Evolutionary conservation across 2,329 filamentous ascomycete species (phyloP), one percentile per base, ranked within the genome.

Genomic region (Talaromyces amestolkiae): DNA sequence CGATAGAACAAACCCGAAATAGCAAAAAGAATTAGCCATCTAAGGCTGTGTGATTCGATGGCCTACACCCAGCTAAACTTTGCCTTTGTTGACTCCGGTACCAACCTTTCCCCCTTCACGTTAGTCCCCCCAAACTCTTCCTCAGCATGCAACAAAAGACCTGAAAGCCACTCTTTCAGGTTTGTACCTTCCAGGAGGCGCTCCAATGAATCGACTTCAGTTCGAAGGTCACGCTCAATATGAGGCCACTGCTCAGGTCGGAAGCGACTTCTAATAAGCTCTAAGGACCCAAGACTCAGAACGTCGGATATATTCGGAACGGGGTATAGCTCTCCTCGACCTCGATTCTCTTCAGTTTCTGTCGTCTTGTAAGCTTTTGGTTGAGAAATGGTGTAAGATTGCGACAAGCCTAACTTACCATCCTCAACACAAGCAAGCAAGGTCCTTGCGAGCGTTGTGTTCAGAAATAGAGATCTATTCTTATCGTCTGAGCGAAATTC

Each of bases 401-500:
- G n/a, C 13, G 15, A n/a, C 15, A 43, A 27, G 56, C 9, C 51
- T 54, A 17, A 76, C 61, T 84, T 84, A 92, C 91, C 84, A 69
- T 86, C 83, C 68, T 85, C 83, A 69, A 89, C 83, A 70, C 91
- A 86, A 58, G 86, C 83, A 67, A 83, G 84, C 63, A 92, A 81
- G 56, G 91, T 89, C 70, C 81, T 82, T 73, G 88, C 93, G 5
- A 92, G 81, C 33, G 88, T 83, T 3, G 92, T 96, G 65, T 84
- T 79, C 37, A 82, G 81, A 31, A 96, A 78, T 19, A 86, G 81
- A 33, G 85, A 82, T 62, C 88, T 82, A 33, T 92, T 85, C 68
- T 91, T 85, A 3, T 81, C 79, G 72, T 96, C 93, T 65, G 87
- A 87, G 74, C 91, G 90, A 66, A 89, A 83, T 58, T 89, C 87